These are phyloP conservation scores for Sanguinoderma infundibulare DNA, from an alignment of 1,284 basidiomycete genomes.

Conservation along the genomic window DNA sequence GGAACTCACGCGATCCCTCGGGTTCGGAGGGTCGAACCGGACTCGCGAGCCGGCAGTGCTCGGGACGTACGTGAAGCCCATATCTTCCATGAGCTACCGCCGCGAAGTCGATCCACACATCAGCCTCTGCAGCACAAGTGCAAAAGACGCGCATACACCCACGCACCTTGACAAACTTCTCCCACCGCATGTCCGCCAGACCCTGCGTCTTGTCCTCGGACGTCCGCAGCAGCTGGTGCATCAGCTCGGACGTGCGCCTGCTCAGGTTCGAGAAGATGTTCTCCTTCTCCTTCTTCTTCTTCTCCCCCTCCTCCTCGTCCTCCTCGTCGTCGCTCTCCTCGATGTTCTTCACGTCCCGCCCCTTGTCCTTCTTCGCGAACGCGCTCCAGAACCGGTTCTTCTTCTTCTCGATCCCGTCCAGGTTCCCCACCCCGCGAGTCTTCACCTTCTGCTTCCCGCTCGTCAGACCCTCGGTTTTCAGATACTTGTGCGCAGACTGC, in stretches of 20 bases:
- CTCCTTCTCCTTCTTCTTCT: slow-evolving; percentile 41
- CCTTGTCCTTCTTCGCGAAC: slow-evolving; percentile 41
- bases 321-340: slow-evolving; percentile 35
- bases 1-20: slow-evolving; percentile 53
- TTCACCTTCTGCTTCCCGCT: slow-evolving; percentile 68
- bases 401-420: slow-evolving; percentile 49
- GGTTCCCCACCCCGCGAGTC: slow-evolving; percentile 57
- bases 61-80: slow-evolving; percentile 75
- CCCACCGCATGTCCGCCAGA: slow-evolving; percentile 72
- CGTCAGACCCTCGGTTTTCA: slow-evolving; percentile 52
- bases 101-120: background rate
- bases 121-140: background rate
- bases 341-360: slow-evolving; percentile 29
- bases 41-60: slow-evolving; percentile 83
- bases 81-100: slow-evolving; percentile 70
- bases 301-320: slow-evolving; percentile 36
- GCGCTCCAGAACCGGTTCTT: slow-evolving; percentile 54
- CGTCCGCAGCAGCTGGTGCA: slow-evolving; percentile 68
- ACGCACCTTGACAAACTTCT: slow-evolving; percentile 60
- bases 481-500: slow-evolving; percentile 72
- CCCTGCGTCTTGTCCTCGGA: slow-evolving; percentile 61
- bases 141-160: background rate
- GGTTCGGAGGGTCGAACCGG: slow-evolving; percentile 74
- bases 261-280: slow-evolving; percentile 57
- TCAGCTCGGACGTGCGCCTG: slow-evolving; percentile 59